Evolutionary conservation across 1,284 basidiomycete genomes (phyloP).

Genomic region (Tranzscheliella williamsii): DNA sequence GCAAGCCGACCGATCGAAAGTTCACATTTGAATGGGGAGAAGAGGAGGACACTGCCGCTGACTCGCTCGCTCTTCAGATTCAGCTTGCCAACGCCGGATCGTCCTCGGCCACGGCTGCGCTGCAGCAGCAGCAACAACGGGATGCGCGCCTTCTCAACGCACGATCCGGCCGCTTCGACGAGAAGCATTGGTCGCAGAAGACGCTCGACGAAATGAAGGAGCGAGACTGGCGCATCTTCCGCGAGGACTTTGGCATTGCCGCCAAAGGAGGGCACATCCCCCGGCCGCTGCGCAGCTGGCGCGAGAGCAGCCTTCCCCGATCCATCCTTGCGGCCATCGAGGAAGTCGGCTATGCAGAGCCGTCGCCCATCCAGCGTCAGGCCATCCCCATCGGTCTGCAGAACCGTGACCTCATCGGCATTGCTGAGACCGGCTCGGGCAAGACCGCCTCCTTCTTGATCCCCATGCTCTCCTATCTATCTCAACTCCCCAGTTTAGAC

Average conservation of each 20-base stretch:
- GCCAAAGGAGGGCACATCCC: constrained; percentile 87
- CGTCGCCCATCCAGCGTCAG: constrained; percentile 93
- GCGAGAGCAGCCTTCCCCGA: constrained; percentile 80
- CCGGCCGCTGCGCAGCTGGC: constrained; percentile 86
- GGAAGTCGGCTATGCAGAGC: constrained; percentile 91
- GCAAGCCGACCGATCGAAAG: constrained; percentile 84
- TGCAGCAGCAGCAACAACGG: background rate
- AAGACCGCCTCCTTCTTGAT: constrained; percentile 99
- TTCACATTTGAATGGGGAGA: constrained; percentile 95
- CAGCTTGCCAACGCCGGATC: background rate
- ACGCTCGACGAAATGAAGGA: constrained; percentile 90
- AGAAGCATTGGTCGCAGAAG: constrained; percentile 95
- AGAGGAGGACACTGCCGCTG: constrained; percentile 53
- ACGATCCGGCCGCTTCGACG: constrained; percentile 66
- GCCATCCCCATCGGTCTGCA: constrained; percentile 96
- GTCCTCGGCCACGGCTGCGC: background rate
- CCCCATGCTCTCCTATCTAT: constrained; percentile 94
- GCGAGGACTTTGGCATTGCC: constrained; percentile 96
- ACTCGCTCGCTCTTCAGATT: constrained; percentile 15
- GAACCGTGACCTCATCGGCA: constrained; percentile 94
- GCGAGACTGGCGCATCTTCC: constrained; percentile 97
- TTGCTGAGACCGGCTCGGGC: constrained; percentile 92
- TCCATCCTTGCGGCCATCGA: constrained; percentile 82
- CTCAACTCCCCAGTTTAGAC: constrained; percentile 76
- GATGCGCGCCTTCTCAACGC: background rate